Conservation (phyloP, 805 yeast genomes). For the Candida hungchunana region DNA sequence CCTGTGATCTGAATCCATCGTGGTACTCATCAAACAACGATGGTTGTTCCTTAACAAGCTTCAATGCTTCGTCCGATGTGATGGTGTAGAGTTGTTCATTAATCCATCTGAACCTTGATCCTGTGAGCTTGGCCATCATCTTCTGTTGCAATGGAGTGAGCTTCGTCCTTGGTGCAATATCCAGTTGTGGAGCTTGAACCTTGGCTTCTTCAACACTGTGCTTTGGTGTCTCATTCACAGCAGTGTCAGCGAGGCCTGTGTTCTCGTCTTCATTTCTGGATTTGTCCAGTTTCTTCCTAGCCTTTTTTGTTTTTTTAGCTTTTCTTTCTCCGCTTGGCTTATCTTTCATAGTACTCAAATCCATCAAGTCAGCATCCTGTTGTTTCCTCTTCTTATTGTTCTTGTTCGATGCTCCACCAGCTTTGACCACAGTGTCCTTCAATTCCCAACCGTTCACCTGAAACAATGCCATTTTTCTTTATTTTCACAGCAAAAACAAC, state of each 20-base stretch:
- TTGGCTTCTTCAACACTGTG: slow-evolving; percentile 2
- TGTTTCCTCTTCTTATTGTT: slow-evolving; percentile 26
- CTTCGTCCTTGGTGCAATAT: slow-evolving; percentile 33
- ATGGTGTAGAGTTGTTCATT: slow-evolving; percentile 95
- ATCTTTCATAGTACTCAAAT: no score
- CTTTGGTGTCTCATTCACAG: slow-evolving; percentile 3
- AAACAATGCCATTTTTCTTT: slow-evolving; percentile 56
- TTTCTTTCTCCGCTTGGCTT: slow-evolving; percentile 12
- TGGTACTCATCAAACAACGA: slow-evolving; percentile 91
- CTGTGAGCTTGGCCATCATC: slow-evolving; percentile 92
- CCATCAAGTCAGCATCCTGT: slow-evolving; percentile 9
- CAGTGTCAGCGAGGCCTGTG: no score
- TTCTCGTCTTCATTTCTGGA: slow-evolving; percentile 4
- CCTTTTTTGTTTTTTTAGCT: slow-evolving; percentile 13
- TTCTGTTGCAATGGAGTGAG: slow-evolving; percentile 88
- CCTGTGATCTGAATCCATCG: slow-evolving; percentile 92
- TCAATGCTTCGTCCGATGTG: slow-evolving; percentile 70
- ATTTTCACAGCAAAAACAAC: no score
- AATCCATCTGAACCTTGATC: slow-evolving; percentile 96
- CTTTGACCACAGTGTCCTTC: slow-evolving; percentile 47
- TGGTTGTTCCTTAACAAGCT: slow-evolving; percentile 75
- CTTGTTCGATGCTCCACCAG: slow-evolving; percentile 32
- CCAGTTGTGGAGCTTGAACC: slow-evolving; percentile 15
- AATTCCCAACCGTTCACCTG: slow-evolving; percentile 82
- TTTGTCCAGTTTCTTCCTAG: slow-evolving; percentile 10